Evolutionary conservation across 2,329 filamentous ascomycete genomes (phyloP), one percentile per base, ranked within the genome.

Genomic region (Xylaria sp.): DNA sequence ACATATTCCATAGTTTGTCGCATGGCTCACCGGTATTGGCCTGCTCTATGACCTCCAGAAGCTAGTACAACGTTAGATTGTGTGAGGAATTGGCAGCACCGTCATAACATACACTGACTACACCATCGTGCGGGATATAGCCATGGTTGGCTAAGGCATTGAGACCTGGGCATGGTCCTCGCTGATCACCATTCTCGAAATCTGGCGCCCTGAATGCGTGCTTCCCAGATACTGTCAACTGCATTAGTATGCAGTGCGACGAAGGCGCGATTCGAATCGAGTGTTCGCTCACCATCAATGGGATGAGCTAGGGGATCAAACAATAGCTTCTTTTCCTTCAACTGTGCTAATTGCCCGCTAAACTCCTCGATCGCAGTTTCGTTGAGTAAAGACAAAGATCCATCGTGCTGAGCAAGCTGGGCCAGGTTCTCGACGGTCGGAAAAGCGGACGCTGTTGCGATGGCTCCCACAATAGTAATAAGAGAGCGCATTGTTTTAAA

Each of bases 61-160:
- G 53, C 65, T 68, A 55, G 25, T 27, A 2, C 18, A 12, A 35
- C 10, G 64, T 69, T 25, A 69, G 68, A 48, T 40, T 2, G 12
- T n/a, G n/a, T 48, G 29, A 59, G 27, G 16, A 32, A 40, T 55
- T 25, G 35, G 16, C 32, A 40, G 13, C 23, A n/a, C 2, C 9
- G 12, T n/a, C 12, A n/a, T 29, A 65, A 62, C 68, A 40, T 63
- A 73, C 67, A 10, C 69, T 64, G 3, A 72, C 75, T 40, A 77
- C 70, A 59, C 77, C 77, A 62, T 76, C 70, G 23, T 67, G 75
- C 40, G 72, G 68, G 6, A 78, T 66, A 60, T 78, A 78, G 40
- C 69, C 68, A 60, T 78, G 76, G 68, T 78, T 78, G 2, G 76
- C 74, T 37, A 78, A 62, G 2, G 77, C 75, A 35, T 78, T 78